Conservation (phyloP, 768 basidiomycete genomes). For the Exsudoporus frostii region DNA sequence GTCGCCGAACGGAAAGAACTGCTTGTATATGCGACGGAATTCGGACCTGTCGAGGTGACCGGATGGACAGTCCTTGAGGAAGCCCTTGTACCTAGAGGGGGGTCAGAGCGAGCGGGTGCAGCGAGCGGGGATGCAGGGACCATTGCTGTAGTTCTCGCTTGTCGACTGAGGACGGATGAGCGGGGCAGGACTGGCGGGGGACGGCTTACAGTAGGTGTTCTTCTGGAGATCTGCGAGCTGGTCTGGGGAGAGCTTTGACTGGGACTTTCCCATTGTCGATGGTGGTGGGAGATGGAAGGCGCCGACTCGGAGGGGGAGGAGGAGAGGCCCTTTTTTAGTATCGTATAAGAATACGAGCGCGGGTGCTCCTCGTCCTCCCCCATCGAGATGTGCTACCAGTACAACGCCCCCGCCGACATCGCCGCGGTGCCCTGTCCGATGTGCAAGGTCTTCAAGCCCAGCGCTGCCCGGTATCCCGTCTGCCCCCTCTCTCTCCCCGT, state of each 20-base stretch:
- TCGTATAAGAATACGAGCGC: conserved; percentile 29
- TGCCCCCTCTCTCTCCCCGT: conserved; percentile 7
- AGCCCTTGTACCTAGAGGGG: conserved; percentile 89
- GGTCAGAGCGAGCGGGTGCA: conserved; percentile 9
- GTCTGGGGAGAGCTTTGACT: conserved; percentile 91
- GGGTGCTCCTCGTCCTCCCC: conserved; percentile 19
- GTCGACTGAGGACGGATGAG: conserved; percentile 60
- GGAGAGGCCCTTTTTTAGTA: conserved; percentile 31
- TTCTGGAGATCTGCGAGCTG: conserved; percentile 95
- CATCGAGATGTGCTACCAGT: conserved; percentile 65
- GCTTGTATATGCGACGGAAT: conserved; percentile 97
- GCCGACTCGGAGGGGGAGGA: background rate
- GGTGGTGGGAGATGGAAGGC: conserved; percentile 4
- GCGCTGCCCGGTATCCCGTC: conserved; percentile 46
- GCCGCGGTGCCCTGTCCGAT: conserved; percentile 70
- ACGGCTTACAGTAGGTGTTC: conserved; percentile 86
- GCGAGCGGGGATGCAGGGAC: conserved; percentile 36
- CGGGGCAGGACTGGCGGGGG: conserved; percentile 6
- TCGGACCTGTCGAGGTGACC: conserved; percentile 95
- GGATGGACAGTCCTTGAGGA: conserved; percentile 97
- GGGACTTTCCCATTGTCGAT: conserved; percentile 90
- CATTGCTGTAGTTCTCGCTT: conserved; percentile 97
- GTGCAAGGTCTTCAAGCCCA: conserved; percentile 79
- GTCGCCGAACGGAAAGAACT: conserved; percentile 99
- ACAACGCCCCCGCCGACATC: conserved; percentile 65